A percentile compares a stretch with the other conserved stretches of the same genome.
Evolutionary conservation across 2,329 filamentous ascomycete species (phyloP).

Genomic region (Drechslerella coelobrocha): DNA sequence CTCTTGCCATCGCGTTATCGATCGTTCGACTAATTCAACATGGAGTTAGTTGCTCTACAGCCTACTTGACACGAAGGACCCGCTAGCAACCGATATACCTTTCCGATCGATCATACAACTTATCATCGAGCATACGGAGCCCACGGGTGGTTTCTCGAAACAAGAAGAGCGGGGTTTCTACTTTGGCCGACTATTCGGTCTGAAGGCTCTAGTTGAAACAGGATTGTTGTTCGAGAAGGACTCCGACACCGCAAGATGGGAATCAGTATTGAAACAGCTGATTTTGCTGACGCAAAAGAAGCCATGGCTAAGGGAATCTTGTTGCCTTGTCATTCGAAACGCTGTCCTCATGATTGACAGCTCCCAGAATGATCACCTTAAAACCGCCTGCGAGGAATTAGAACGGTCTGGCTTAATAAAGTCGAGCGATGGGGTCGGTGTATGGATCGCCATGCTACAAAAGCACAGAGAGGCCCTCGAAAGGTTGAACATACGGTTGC

Average conservation of each 20-base stretch:
- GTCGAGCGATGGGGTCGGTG: slow-evolving; percentile 85
- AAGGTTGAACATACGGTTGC: slow-evolving; percentile 28
- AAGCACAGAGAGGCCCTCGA: slow-evolving; percentile 57
- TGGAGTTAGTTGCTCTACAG: slow-evolving; percentile 36
- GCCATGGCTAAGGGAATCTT: slow-evolving; percentile 87
- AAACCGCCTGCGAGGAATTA: slow-evolving; percentile 69
- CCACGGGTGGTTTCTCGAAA: slow-evolving; percentile 58
- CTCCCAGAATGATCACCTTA: slow-evolving; percentile 66
- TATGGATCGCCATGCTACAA: slow-evolving; percentile 75
- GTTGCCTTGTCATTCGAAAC: slow-evolving; percentile 67
- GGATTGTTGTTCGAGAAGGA: slow-evolving; percentile 67
- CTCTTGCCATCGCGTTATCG: neutral
- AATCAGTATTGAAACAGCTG: slow-evolving; percentile 71
- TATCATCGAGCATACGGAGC: slow-evolving; percentile 49
- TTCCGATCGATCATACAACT: slow-evolving; percentile 46
- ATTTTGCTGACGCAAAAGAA: slow-evolving; percentile 79
- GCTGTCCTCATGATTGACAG: slow-evolving; percentile 55
- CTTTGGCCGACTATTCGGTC: slow-evolving; percentile 84
- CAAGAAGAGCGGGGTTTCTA: slow-evolving; percentile 86
- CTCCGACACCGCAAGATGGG: slow-evolving; percentile 62
- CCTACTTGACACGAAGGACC: slow-evolving; percentile 29
- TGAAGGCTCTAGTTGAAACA: slow-evolving; percentile 84
- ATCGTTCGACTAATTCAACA: slow-evolving; percentile 30
- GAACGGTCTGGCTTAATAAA: slow-evolving; percentile 72
- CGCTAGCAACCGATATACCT: slow-evolving; percentile 22